Evolutionary conservation across 176 grass and related monocot genomes (phyloP).

Genomic region (Bonia amplexicaulis): DNA sequence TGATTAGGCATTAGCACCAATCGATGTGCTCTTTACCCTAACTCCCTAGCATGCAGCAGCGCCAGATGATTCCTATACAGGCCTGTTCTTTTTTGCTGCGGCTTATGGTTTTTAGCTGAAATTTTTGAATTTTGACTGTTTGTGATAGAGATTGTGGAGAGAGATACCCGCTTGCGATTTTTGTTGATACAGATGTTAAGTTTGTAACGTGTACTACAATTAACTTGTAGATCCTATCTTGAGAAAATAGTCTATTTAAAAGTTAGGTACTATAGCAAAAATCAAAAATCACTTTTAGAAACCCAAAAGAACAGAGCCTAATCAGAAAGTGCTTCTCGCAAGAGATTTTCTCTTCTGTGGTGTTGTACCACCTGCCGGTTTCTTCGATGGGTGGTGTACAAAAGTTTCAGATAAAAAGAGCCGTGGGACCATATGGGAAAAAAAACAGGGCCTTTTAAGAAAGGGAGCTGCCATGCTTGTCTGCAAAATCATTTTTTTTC

Average conservation of each 20-base stretch:
- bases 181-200: no score
- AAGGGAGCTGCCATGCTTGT: not conserved
- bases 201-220: no score
- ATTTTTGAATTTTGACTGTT: no score
- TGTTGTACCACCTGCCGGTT: not conserved
- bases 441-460: not conserved
- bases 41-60: not conserved
- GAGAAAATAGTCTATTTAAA: no score
- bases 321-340: conserved; percentile 8
- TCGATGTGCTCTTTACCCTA: conserved; percentile 26
- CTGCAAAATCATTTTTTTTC: not conserved
- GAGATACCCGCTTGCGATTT: no score
- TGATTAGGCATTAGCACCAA: conserved; percentile 12
- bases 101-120: no score
- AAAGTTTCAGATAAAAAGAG: not conserved
- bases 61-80: not conserved
- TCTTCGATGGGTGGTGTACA: not conserved
- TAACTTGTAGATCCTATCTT: no score
- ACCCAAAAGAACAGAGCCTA: no score
- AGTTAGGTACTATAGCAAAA: no score
- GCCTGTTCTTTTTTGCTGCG: no score
- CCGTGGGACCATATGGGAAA: not conserved
- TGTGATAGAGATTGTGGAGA: no score
- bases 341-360: not conserved
- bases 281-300: no score